Evolutionary conservation across 805 yeast species (phyloP), one percentile per base, ranked within the genome.

Genomic region (Pichia thaimueangensis): DNA sequence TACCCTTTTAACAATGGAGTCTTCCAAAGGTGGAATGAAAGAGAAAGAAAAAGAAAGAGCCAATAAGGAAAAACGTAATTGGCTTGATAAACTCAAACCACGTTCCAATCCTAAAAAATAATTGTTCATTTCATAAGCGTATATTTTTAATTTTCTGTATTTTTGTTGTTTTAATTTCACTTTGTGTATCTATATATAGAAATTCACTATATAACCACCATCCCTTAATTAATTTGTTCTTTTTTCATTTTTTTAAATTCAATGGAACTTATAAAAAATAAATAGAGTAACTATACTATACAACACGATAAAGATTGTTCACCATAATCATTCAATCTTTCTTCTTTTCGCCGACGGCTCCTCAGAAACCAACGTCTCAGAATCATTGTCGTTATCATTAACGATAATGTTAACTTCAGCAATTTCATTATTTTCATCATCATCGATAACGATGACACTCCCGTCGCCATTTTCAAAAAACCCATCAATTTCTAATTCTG

Each of bases 61-160:
- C 5, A 20, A 19, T 20, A 33, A 35, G 19, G 37, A 44, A 20
- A 60, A 41, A 52, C 60, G 43, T 28, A 66, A 62, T 35, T 74
- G 78, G 78, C 68, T 72, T 47, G 69, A 61, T 43, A 63, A 69
- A 48, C 47, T 71, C 35, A 65, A 70, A 23, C 67, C 60, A 12
- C 47, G 61, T 33, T 53, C 60, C 0, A 49, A 48, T 23, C 49
- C 60, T 2, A 56, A 53, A 36, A 23, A 23, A 4, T 35, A 24
- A 22, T 13, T 7, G n/a, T 19, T 7, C 12, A 9, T n/a, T 22
- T 8, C 4, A 8, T 17, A 12, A 16, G 8, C 9, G 13, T 28
- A 13, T 36, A 24, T 37, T 22, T 34, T 23, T 25, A 30, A 15
- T 24, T 29, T 20, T 11, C 21, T 24, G 24, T 27, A 17, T 24